phyloP scores from a whole-genome alignment of 2,329 filamentous ascomycete genomes.

The Nigrospora sphaerica region DNA sequence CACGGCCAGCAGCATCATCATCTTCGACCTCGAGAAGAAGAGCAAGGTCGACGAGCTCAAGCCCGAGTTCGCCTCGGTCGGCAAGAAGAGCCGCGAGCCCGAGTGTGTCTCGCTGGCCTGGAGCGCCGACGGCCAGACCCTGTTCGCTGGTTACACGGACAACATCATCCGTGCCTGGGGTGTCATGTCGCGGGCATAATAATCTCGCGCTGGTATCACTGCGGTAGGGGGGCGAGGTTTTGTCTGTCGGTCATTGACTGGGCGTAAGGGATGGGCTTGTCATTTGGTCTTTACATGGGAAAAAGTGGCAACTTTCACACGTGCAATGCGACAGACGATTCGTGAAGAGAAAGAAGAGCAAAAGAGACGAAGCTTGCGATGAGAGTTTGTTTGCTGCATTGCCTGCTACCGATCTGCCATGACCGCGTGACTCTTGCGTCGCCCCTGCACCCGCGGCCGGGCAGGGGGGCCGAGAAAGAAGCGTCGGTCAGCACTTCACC shows the following conservation, averaged over 20 bases:
- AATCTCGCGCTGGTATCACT: not conserved
- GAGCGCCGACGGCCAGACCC: slow-evolving; percentile 96
- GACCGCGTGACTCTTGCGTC: too few species aligned
- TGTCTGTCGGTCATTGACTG: slow-evolving; percentile 5
- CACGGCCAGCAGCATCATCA: slow-evolving; percentile 96
- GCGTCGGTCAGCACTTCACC: too few species aligned
- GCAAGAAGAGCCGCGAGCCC: slow-evolving; percentile 98
- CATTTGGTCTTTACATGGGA: slow-evolving; percentile 4
- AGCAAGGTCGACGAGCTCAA: slow-evolving; percentile 99
- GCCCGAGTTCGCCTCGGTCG: slow-evolving; percentile 90
- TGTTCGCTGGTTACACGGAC: slow-evolving; percentile 99
- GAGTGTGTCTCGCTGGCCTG: slow-evolving; percentile 97
- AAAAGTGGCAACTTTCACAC: slow-evolving; percentile 4
- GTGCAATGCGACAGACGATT: slow-evolving; percentile 2
- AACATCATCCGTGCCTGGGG: slow-evolving; percentile 98
- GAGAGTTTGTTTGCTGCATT: too few species aligned
- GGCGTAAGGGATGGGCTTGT: slow-evolving; percentile 8
- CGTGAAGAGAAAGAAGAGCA: not conserved
- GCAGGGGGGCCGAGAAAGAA: too few species aligned
- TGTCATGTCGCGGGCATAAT: slow-evolving; percentile 87
- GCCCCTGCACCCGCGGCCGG: too few species aligned
- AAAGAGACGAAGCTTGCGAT: too few species aligned
- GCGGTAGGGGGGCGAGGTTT: not conserved
- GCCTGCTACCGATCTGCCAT: too few species aligned
- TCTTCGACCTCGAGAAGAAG: slow-evolving; percentile 99